A percentile compares a stretch with the other conserved stretches of the same genome.
phyloP scores from a whole-genome alignment of 495 filamentous ascomycete species.

The Haplographium delicatum region DNA sequence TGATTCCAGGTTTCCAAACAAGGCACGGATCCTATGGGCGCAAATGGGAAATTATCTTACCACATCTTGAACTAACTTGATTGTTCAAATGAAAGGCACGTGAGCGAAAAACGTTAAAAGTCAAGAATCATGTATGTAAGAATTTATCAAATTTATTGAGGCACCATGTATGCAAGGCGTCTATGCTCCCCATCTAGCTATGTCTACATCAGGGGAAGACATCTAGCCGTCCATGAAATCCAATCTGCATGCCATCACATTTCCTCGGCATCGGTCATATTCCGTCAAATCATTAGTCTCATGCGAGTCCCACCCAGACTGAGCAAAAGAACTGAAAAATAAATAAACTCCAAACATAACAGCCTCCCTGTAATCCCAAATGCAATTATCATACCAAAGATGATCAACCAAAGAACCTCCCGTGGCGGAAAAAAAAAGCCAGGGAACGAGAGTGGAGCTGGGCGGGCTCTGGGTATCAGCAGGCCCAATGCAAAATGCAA shows the following conservation, averaged over 20 bases:
- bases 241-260: constrained; percentile 9
- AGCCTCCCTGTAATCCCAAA: constrained; percentile 1
- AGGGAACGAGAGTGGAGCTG: constrained; percentile 27
- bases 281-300: background rate
- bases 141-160: too few species aligned
- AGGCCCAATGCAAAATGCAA: constrained; percentile 26
- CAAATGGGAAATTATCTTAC: too few species aligned
- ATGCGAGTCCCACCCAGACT: background rate
- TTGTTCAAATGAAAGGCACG: too few species aligned
- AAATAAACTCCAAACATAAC: constrained; percentile 7
- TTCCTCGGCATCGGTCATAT: background rate
- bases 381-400: constrained; percentile 6
- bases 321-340: background rate
- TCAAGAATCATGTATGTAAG: too few species aligned
- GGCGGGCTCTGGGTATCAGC: constrained; percentile 29
- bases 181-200: background rate
- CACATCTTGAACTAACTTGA: too few species aligned
- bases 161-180: background rate
- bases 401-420: constrained; percentile 3
- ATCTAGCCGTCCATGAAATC: background rate
- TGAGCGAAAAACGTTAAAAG: too few species aligned
- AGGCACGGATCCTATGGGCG: too few species aligned
- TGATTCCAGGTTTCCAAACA: too few species aligned
- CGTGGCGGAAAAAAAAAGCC: constrained; percentile 1
- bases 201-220: background rate